Evolutionary conservation across 345 rosid genomes (phyloP), one percentile per base, ranked within the genome.

Genomic region (Hibiscus trionum): DNA sequence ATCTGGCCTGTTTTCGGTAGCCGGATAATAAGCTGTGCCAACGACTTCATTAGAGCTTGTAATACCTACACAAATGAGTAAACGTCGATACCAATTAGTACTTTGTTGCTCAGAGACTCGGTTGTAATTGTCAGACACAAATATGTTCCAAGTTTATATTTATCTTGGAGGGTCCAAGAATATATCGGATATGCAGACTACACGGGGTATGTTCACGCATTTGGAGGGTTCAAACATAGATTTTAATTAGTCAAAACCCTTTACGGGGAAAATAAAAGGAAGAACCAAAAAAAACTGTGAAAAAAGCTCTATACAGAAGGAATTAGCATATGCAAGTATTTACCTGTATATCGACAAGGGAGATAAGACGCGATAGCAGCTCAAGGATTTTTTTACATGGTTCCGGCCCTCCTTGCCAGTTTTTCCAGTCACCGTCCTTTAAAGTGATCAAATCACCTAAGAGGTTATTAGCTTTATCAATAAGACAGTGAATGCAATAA

Each of bases 331-430:
- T 21, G 24, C 24, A 67, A 52, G n/a, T 31, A 61, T 88, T 82
- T 80, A 86, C 97, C 83, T 94, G 97, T 78, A 91, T 85, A 82
- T 91, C 98, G 67, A 88, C 93, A 27, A 94, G 78, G 37, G 91
- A 87, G 66, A 91, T 77, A 75, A 94, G 96, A 57, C 86, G 82
- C 71, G 88, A 65, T 60, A 91, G 91, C 90, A 94, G 82, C 76
- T 91, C 96, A 3, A 88, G 72, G 67, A 90, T 78, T 61, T 90
- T 81, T 78, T 82, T 86, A 69, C 85, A 80, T 26, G 91, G 86
- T 62, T 87, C 93, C 4, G 82, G 75, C 70, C 70, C 87, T 76
- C 86, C 93, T 80, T 82, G 88, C 85, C 80, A 83, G 72, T 84
- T 85, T 72, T 79, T 83, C 87, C 89, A 84, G 11, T 74, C 75